A percentile compares a stretch with the other conserved stretches of the same genome.
Evolutionary conservation across 108 stramenopile species (phyloP).

Genomic region (Stephanodiscus minutulus): DNA sequence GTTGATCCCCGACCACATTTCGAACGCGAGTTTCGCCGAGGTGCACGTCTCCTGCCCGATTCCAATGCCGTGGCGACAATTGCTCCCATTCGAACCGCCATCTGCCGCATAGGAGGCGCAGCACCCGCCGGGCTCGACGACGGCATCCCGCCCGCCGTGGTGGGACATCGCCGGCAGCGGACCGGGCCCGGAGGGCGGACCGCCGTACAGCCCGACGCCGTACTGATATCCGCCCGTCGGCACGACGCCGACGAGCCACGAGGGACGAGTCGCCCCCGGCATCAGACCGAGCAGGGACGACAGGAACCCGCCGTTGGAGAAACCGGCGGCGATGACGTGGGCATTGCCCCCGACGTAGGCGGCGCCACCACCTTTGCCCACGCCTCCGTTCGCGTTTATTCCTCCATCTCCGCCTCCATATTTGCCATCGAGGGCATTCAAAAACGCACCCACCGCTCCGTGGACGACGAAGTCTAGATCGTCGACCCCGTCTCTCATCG

Average conservation of each 20-base stretch:
- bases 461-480: slow-evolving; percentile 33
- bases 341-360: not conserved
- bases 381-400: too few relatives aligned
- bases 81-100: slow-evolving; percentile 5
- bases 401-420: too few relatives aligned
- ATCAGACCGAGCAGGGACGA: slow-evolving; percentile 36
- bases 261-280: slow-evolving; percentile 5
- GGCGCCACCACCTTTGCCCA: not conserved
- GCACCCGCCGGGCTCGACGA: slow-evolving; percentile 41
- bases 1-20: slow-evolving; percentile 40
- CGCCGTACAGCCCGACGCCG: slow-evolving; percentile 15
- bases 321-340: slow-evolving; percentile 42
- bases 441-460: slow-evolving; percentile 23
- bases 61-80: slow-evolving; percentile 34
- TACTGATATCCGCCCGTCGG: slow-evolving; percentile 51
- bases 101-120: slow-evolving; percentile 6
- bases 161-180: slow-evolving; percentile 40
- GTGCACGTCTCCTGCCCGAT: slow-evolving; percentile 28
- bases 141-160: slow-evolving; percentile 40
- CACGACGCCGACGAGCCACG: slow-evolving; percentile 42
- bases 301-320: slow-evolving; percentile 48
- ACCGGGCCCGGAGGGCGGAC: not conserved
- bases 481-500: slow-evolving; percentile 27
- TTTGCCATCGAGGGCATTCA: slow-evolving; percentile 3
- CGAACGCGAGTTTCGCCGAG: slow-evolving; percentile 32